phyloP scores from a whole-genome alignment of 2,329 filamentous ascomycete genomes.

The Colletotrichum chrysophilum region DNA sequence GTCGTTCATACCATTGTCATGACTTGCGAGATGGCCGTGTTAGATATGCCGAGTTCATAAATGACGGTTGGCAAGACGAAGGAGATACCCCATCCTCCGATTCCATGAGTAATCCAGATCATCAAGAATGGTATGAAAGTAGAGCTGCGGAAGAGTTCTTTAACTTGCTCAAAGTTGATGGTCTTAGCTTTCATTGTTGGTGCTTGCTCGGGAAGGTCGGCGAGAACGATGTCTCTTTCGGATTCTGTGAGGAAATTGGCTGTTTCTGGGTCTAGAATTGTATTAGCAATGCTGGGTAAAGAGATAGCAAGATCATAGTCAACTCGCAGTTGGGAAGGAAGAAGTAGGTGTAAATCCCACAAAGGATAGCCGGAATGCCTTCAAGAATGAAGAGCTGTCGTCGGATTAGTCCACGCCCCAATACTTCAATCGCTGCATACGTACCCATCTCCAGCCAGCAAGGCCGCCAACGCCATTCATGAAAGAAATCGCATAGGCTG shows the following conservation, averaged over 20 bases:
- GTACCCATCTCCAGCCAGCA: conserved; percentile 31
- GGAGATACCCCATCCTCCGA: conserved; percentile 31
- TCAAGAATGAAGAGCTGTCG: conserved; percentile 30
- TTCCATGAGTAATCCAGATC: conserved; percentile 32
- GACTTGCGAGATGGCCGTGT: conserved; percentile 30
- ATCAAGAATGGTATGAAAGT: conserved; percentile 28
- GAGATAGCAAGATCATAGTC: neutral
- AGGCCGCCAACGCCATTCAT: conserved; percentile 28
- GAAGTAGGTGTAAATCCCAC: conserved; percentile 28
- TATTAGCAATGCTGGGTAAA: neutral
- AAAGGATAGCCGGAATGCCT: conserved; percentile 28
- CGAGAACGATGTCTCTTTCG: conserved; percentile 23
- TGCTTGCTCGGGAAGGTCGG: conserved; percentile 27
- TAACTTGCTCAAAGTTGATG: conserved; percentile 24
- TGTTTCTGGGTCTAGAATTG: conserved; percentile 26
- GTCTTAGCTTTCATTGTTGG: conserved; percentile 27
- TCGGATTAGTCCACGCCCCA: neutral
- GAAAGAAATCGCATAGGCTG: conserved; percentile 31
- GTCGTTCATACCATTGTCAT: conserved; percentile 28
- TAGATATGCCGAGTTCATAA: conserved; percentile 31
- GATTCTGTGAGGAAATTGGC: conserved; percentile 25
- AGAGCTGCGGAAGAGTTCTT: conserved; percentile 23
- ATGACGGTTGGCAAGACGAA: conserved; percentile 32
- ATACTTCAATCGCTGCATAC: neutral
- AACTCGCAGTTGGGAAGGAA: conserved; percentile 27